phyloP scores from a whole-genome alignment of 73 alveolate genomes.

The Durusdinium trenchii region DNA sequence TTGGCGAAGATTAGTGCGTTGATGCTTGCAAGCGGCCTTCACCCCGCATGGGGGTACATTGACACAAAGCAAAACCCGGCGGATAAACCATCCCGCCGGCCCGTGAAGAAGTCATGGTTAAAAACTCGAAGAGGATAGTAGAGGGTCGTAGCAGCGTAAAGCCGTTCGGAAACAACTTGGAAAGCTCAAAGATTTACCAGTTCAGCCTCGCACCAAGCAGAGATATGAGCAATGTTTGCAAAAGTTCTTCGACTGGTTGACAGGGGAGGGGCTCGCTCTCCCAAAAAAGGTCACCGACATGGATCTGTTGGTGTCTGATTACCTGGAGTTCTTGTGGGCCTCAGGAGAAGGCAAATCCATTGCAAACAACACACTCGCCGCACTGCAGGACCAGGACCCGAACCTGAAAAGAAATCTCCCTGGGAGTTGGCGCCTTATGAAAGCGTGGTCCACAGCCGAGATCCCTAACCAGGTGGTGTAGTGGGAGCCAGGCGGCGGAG shows the following conservation, averaged over 20 bases:
- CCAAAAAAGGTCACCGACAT: background rate
- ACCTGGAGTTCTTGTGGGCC: background rate
- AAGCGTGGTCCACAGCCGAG: background rate
- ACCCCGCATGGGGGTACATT: no score
- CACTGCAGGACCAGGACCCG: constrained; percentile 1
- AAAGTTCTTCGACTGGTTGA: background rate
- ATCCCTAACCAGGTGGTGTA: background rate
- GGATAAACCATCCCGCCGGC: no score
- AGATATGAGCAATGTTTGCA: background rate
- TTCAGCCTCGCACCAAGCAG: background rate
- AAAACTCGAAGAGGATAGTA: background rate
- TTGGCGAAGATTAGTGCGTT: no score
- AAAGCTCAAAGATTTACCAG: background rate
- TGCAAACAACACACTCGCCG: background rate
- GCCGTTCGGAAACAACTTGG: background rate
- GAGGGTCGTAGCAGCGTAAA: background rate
- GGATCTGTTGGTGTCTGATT: background rate
- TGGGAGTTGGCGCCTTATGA: background rate
- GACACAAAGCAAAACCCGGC: no score
- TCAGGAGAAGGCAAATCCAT: background rate
- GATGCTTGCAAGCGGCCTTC: no score
- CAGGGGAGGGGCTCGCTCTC: background rate
- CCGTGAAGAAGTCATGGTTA: background rate
- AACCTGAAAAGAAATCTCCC: background rate
- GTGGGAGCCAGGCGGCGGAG: no score